Base-by-base conservation (phyloP, 2,329 filamentous ascomycete species). In the Alternaria postmessia region DNA sequence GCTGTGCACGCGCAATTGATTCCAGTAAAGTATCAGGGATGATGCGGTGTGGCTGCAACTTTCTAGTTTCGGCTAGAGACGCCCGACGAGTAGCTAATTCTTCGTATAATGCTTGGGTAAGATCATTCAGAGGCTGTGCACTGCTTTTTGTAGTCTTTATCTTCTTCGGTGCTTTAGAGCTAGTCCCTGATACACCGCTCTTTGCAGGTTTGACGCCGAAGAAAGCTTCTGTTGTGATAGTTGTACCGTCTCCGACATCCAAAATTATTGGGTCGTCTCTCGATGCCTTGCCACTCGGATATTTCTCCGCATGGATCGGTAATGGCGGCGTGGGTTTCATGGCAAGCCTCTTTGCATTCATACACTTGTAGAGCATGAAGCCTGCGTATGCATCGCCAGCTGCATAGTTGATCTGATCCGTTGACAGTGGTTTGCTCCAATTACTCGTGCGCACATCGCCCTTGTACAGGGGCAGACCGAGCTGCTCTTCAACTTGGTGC, bases 381-480 rank as follows among this genome's bases (percentile, higher is more conserved):
- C 90, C 90, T 34, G 93, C 93, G 74, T 97, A 97, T 0, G 93
- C 91, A 78, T 97, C 94, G 0, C 90, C 88, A 2, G 93, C 93
- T n/a, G 94, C 78, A 82, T 85, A 94, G 84, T 85, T 77, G 18
- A 92, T 85, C 74, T 97, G 94, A 9, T 86, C 76, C 64, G 84
- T 80, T 20, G 81, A 83, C 34, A 97, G 79, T 1, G 81, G 72
- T 59, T 82, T 80, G 28, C 87, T 87, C 94, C 94, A 97, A 72
- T 94, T 85, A 65, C 92, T 89, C 1, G 84, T 84, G 18, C 94
- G 86, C 2, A 96, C 91, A 42, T 86, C 80, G 75, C 96, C 92
- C 77, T 97, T 97, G 72, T 84, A 89, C 61, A 97, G 76, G 3
- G 93, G 93, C 43, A 96, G 81, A 5, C 87, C 84, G 6, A 97